phyloP scores from a whole-genome alignment of 73 alveolate species.

The Paramecium biaurelia region DNA sequence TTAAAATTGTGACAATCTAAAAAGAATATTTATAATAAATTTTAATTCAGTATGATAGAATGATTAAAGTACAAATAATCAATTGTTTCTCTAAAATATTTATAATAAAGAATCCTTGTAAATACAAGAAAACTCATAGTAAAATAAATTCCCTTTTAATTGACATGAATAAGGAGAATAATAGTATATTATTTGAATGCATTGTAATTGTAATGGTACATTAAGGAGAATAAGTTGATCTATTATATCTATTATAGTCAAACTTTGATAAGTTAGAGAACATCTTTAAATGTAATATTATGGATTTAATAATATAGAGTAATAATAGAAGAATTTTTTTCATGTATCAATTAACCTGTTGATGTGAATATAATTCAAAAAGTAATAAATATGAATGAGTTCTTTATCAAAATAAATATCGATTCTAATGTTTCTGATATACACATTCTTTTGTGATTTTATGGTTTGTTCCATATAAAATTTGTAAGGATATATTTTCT shows the following conservation, averaged over 20 bases:
- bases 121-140: background rate
- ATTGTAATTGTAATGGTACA: background rate
- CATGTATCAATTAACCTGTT: background rate
- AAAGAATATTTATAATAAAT: background rate
- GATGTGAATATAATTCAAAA: background rate
- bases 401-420: constrained; percentile 9
- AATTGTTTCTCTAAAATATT: no score
- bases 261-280: background rate
- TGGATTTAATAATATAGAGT: background rate
- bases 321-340: background rate
- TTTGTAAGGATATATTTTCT: background rate
- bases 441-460: background rate
- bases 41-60: background rate
- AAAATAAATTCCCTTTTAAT: background rate
- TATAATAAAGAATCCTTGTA: background rate
- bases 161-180: background rate
- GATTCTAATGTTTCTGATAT: background rate
- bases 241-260: no score
- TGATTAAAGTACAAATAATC: no score
- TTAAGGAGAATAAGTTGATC: background rate
- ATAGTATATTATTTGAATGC: background rate
- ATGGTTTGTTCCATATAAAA: background rate
- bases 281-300: background rate
- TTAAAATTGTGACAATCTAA: background rate
- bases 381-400: background rate